phyloP scores from a whole-genome alignment of 345 rosid genomes.

The Ceriops tagal region DNA sequence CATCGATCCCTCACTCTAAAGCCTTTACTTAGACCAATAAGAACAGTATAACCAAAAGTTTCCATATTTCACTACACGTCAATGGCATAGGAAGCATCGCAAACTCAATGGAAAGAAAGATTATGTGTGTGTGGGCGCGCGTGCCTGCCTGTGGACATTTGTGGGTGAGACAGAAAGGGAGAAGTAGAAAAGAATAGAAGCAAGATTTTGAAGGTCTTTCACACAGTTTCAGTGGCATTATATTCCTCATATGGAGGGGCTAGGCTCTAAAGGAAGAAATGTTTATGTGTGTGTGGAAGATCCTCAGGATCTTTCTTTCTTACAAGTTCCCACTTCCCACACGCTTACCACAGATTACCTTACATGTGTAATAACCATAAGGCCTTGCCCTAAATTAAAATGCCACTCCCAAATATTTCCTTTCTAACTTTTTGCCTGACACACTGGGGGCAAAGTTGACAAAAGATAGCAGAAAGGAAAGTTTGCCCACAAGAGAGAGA shows the following conservation, averaged over 20 bases:
- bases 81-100: no score
- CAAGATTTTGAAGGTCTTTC: no score
- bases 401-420: slow-evolving; percentile 2
- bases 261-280: no score
- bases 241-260: no score
- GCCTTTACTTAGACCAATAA: neutral
- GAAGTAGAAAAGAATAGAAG: no score
- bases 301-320: no score
- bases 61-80: neutral
- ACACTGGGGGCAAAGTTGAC: neutral
- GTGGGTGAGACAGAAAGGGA: no score
- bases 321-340: neutral
- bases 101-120: no score
- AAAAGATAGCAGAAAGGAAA: neutral
- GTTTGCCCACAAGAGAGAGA: neutral
- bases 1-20: neutral
- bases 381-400: slow-evolving; percentile 14
- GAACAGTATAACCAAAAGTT: neutral
- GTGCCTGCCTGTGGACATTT: no score
- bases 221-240: no score
- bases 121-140: no score
- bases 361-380: slow-evolving; percentile 38
- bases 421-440: slow-evolving; percentile 18
- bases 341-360: slow-evolving; percentile 18
- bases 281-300: no score